phyloP scores from a whole-genome alignment of 2,329 filamentous ascomycete genomes.

The Akanthomyces muscarius region DNA sequence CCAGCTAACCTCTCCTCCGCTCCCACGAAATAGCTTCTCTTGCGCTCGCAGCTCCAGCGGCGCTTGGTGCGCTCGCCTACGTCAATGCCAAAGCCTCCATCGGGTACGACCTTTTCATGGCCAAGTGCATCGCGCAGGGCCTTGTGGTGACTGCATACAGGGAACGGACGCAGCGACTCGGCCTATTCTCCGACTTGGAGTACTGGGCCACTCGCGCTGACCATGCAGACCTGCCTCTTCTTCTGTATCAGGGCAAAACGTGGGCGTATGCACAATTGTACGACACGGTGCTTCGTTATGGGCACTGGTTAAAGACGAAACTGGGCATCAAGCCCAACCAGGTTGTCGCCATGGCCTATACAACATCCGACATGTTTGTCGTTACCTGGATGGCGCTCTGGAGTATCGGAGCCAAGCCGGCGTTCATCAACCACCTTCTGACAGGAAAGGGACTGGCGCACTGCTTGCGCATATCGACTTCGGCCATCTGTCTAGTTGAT shows the following conservation, averaged over 20 bases:
- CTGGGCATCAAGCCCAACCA: conserved; percentile 65
- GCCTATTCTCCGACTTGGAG: not conserved
- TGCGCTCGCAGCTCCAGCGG: not conserved
- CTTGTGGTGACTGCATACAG: not conserved
- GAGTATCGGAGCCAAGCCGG: conserved; percentile 77
- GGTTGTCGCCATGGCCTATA: conserved; percentile 75
- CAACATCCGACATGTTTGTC: conserved; percentile 75
- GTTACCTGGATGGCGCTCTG: conserved; percentile 75
- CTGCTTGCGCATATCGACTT: conserved; percentile 64
- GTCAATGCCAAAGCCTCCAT: not conserved
- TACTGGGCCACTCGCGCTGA: not conserved
- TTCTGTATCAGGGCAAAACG: conserved; percentile 63
- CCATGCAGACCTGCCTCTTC: conserved; percentile 47
- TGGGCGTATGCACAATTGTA: conserved; percentile 76
- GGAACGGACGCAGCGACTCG: not conserved
- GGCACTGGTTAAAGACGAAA: conserved; percentile 65
- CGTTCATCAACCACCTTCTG: conserved; percentile 86
- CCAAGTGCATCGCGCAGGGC: not conserved
- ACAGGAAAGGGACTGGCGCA: conserved; percentile 67
- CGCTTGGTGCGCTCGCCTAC: not conserved
- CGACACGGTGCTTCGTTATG: conserved; percentile 65
- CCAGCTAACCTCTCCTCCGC: too few species aligned
- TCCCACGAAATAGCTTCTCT: not conserved
- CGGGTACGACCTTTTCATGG: not conserved
- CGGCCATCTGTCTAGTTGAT: conserved; percentile 69